phyloP scores from a whole-genome alignment of 306 rosid genomes.

The Acacia acuminata region DNA sequence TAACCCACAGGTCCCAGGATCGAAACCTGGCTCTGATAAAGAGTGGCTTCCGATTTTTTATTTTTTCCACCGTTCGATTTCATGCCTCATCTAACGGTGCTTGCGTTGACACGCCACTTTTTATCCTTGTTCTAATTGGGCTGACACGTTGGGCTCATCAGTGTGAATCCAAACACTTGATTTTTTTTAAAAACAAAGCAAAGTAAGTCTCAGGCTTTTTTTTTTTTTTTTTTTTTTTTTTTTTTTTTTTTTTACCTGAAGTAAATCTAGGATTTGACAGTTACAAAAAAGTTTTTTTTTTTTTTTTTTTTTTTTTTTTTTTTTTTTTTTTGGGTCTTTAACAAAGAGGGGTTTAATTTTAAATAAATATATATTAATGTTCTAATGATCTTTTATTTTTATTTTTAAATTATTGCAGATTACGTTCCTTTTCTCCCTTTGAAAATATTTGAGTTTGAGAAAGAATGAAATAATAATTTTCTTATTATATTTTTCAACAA shows the following conservation, averaged over 20 bases:
- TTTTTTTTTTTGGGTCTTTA: too few relatives aligned
- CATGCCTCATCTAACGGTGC: background rate
- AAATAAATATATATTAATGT: too few relatives aligned
- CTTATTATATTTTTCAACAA: too few relatives aligned
- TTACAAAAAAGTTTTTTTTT: too few relatives aligned
- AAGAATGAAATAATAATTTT: background rate
- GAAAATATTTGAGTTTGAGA: background rate
- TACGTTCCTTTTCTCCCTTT: background rate
- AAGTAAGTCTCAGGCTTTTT: background rate
- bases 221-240: too few relatives aligned
- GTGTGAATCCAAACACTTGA: too few relatives aligned
- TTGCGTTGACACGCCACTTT: background rate
- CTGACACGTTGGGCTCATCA: background rate
- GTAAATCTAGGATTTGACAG: background rate
- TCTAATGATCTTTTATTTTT: too few relatives aligned
- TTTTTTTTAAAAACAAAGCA: too few relatives aligned
- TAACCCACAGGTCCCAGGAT: constrained; percentile 70
- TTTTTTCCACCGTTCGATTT: background rate
- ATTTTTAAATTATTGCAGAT: too few relatives aligned
- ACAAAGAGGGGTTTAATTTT: background rate
- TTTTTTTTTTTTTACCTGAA: too few relatives aligned
- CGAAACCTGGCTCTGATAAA: constrained; percentile 60
- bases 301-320: too few relatives aligned
- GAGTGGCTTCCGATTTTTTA: constrained; percentile 1
- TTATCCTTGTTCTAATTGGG: too few relatives aligned